phyloP scores from a whole-genome alignment of 1,284 basidiomycete species.

The Ganoderma sinense region DNA sequence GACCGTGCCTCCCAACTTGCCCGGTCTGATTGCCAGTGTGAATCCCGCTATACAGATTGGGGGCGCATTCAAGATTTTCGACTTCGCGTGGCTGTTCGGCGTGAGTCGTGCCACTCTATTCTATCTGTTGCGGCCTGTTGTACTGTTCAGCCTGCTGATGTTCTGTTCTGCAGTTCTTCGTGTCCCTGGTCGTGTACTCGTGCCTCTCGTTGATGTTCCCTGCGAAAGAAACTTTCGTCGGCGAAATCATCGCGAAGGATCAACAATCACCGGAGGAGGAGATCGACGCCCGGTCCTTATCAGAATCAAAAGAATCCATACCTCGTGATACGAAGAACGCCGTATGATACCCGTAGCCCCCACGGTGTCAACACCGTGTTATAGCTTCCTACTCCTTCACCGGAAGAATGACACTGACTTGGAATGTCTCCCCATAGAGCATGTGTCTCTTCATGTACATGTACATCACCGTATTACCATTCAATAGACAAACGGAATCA shows the following conservation, averaged over 20 bases:
- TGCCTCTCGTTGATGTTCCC: conserved; percentile 62
- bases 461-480: background rate
- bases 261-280: conserved; percentile 19
- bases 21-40: conserved; percentile 74
- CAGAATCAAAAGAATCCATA: background rate
- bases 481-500: conserved; percentile 26
- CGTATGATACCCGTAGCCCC: background rate
- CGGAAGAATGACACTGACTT: background rate
- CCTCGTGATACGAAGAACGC: background rate
- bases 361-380: background rate
- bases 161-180: conserved; percentile 43
- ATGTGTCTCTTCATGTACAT: background rate
- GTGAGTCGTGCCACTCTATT: conserved; percentile 52
- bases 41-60: conserved; percentile 65
- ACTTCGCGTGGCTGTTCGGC: conserved; percentile 76
- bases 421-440: background rate
- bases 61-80: conserved; percentile 61
- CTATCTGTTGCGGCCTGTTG: background rate
- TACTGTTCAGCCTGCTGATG: background rate
- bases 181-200: conserved; percentile 56
- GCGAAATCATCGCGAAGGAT: conserved; percentile 46
- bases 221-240: conserved; percentile 64
- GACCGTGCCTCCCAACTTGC: conserved; percentile 70
- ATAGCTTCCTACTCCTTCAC: background rate
- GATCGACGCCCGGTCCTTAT: background rate